Evolutionary conservation across 2,329 filamentous ascomycete genomes (phyloP), one percentile per base, ranked within the genome.

Genomic region (Fusarium transvaalense): DNA sequence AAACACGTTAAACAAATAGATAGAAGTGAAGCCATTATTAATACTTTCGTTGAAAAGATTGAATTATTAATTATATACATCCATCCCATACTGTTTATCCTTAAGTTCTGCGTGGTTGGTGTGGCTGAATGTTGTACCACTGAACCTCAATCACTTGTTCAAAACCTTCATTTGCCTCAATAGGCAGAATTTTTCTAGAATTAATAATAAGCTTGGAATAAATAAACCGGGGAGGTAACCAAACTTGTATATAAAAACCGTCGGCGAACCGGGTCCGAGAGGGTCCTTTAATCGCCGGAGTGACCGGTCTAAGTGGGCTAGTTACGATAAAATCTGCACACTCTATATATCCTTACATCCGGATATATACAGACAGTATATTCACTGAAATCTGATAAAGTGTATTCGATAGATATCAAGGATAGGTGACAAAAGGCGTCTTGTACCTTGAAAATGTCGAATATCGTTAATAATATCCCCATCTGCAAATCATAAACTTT

Each of bases 251-350:
- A 31, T 7, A 29, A 14, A 19, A 32, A 41, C 56, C 56, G 55
- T 32, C 64, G 64, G 48, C 48, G 37, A n/a, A 50, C 25, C n/a
- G 35, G 63, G 29, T 50, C 64, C 64, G 62, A 66, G 47, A 42
- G 42, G 58, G 15, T n/a, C 31, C 31, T 55, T 25, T 25, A 25
- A 25, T 25, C 23, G 23, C 23, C 23, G 23, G 23, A 25, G 5
- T 25, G 23, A 6, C 23, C 23, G 23, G 23, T 32, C 9, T 42
- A 50, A 50, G 47, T 50, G 47, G 15, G 39, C 23, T 41, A 29
- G 4, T n/a, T 17, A 23, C 12, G 7, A 42, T 37, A 29, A 37
- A 47, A 46, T 54, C 31, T 55, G 50, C 31, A 34, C n/a, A 27
- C 51, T 29, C 23, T 41, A 31, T 31, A 59, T 60, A 43, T 61